Percentiles rank a stretch among this genome's conserved stretches.
These are phyloP conservation scores for Populus ilicifolia DNA, from an alignment of 345 rosid genomes.

Conservation along the genomic window DNA sequence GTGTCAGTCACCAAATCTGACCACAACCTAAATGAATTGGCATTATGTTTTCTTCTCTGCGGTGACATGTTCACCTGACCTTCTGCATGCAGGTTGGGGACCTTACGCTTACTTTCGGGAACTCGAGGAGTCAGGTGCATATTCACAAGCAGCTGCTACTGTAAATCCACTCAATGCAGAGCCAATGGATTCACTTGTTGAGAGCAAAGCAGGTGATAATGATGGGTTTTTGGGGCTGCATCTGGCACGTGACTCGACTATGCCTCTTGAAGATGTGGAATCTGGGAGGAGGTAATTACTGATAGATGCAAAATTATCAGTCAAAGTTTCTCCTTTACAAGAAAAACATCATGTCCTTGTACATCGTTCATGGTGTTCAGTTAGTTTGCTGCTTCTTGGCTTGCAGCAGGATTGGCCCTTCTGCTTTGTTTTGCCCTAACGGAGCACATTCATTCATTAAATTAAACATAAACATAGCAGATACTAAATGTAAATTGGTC, in stretches of 20 bases:
- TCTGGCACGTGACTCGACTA: slow-evolving; percentile 29
- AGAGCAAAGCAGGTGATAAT: slow-evolving; percentile 30
- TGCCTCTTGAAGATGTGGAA: slow-evolving; percentile 38
- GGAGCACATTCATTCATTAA: background rate
- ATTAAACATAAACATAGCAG: background rate
- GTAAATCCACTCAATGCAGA: slow-evolving; percentile 18
- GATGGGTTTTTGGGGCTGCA: slow-evolving; percentile 43
- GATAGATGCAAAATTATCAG: background rate
- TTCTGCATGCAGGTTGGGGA: slow-evolving; percentile 51
- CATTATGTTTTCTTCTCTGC: background rate
- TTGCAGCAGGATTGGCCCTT: background rate
- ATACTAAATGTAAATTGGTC: background rate
- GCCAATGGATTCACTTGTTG: slow-evolving; percentile 4
- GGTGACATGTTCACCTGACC: background rate
- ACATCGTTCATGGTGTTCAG: background rate
- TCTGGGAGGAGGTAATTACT: slow-evolving; percentile 22
- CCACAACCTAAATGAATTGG: background rate
- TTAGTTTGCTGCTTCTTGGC: background rate
- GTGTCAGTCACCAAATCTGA: background rate
- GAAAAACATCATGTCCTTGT: background rate
- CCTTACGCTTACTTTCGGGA: slow-evolving; percentile 63
- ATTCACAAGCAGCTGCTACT: slow-evolving; percentile 19
- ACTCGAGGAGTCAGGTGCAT: slow-evolving; percentile 36
- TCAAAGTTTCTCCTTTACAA: background rate
- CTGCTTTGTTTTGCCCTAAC: background rate